These are phyloP conservation scores for Ophiostoma sp. DNA, from an alignment of 2,329 filamentous ascomycete genomes.

Conservation along the genomic window DNA sequence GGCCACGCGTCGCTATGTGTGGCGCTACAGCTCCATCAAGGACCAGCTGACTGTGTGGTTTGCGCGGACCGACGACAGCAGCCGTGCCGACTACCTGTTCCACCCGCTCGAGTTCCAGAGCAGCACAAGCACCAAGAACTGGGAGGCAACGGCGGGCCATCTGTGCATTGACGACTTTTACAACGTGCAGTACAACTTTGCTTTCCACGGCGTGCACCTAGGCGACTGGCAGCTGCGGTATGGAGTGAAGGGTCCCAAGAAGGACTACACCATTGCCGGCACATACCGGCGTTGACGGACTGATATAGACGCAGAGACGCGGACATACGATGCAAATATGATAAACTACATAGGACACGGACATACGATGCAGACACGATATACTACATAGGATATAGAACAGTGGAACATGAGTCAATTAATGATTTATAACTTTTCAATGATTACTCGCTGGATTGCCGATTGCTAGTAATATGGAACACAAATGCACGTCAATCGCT, in stretches of 20 bases:
- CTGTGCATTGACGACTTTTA: constrained; percentile 68
- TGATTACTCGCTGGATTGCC: too few species aligned
- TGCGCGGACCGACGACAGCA: constrained; percentile 56
- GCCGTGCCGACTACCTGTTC: constrained; percentile 66
- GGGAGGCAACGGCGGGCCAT: constrained; percentile 62
- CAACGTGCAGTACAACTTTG: constrained; percentile 63
- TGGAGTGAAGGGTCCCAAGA: constrained; percentile 63
- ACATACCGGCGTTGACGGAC: constrained; percentile 38
- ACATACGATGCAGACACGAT: too few species aligned
- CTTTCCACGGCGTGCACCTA: constrained; percentile 53
- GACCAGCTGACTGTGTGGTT: constrained; percentile 70
- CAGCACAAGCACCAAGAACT: constrained; percentile 35
- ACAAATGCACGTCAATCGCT: too few species aligned
- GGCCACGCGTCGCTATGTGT: constrained; percentile 63
- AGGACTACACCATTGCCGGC: constrained; percentile 62
- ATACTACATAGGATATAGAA: too few species aligned
- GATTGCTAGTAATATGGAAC: too few species aligned
- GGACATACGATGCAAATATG: too few species aligned
- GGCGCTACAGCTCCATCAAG: constrained; percentile 57
- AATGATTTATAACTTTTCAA: too few species aligned
- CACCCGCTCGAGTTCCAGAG: constrained; percentile 60
- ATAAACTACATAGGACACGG: not conserved
- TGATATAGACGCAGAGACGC: too few species aligned
- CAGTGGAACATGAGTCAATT: too few species aligned
- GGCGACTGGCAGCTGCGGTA: constrained; percentile 57